Conservation (phyloP, 257 asterid species). For the Solanum medicagineum region DNA sequence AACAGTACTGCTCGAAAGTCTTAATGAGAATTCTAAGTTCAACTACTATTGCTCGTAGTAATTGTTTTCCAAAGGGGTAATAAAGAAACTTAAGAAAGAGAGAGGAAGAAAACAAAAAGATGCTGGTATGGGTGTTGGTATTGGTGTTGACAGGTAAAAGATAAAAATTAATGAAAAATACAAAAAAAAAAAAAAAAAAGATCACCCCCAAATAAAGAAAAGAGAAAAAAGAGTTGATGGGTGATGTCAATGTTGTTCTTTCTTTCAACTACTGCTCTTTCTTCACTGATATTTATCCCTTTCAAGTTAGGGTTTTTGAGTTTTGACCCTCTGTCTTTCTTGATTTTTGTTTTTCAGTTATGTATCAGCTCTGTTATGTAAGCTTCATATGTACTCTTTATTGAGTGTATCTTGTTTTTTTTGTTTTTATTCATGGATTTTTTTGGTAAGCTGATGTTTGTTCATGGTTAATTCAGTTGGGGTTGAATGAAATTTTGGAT, state of each 20-base stretch:
- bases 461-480: background rate
- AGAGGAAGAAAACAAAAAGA: background rate
- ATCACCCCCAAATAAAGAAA: background rate
- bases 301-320: slow-evolving; percentile 36
- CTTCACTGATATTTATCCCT: slow-evolving; percentile 14
- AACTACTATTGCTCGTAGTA: background rate
- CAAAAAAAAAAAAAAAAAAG: background rate
- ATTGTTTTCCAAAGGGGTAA: background rate
- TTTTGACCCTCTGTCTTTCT: slow-evolving; percentile 10
- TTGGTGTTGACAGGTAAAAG: slow-evolving; percentile 3
- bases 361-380: slow-evolving; percentile 3
- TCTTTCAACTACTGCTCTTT: slow-evolving; percentile 22
- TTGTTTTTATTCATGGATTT: background rate
- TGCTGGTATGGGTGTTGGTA: background rate
- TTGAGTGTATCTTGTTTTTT: background rate
- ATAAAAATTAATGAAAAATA: background rate
- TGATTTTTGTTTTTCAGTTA: background rate
- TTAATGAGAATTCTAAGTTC: accelerated
- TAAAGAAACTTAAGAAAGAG: background rate
- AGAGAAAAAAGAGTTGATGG: slow-evolving; percentile 5
- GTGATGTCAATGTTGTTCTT: slow-evolving; percentile 15
- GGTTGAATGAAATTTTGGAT: background rate
- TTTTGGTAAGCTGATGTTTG: background rate
- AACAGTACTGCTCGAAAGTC: accelerated
- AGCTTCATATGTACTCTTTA: background rate